phyloP scores from a whole-genome alignment of 2,329 filamentous ascomycete species.

The Stagonosporopsis cucurbitacearum region DNA sequence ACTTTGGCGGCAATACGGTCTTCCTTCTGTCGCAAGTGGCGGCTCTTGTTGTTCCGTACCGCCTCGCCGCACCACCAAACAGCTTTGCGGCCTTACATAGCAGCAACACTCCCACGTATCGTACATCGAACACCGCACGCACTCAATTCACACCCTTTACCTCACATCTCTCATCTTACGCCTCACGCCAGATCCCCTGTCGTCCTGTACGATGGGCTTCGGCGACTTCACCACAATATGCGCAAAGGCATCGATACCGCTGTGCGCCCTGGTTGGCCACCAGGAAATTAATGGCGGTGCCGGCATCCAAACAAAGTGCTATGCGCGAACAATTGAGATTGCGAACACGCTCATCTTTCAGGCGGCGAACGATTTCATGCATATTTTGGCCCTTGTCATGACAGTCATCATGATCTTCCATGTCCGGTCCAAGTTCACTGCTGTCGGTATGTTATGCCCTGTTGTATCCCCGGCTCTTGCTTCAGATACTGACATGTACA shows the following conservation, averaged over 20 bases:
- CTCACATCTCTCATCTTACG: not conserved
- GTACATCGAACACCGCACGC: too few relatives aligned
- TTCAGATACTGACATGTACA: constrained; percentile 22
- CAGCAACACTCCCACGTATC: not conserved
- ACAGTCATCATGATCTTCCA: constrained; percentile 97
- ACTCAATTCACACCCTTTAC: too few relatives aligned
- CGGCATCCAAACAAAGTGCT: constrained; percentile 89
- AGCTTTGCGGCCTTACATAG: constrained; percentile 6
- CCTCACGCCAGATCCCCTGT: not conserved
- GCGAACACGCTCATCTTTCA: constrained; percentile 99
- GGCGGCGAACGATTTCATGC: constrained; percentile 86
- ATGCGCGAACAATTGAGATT: constrained; percentile 91
- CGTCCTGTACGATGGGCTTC: constrained; percentile 70
- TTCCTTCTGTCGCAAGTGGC: constrained; percentile 6
- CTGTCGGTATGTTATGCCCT: constrained; percentile 77
- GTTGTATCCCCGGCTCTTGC: too few relatives aligned
- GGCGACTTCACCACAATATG: constrained; percentile 91
- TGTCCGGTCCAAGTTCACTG: constrained; percentile 96
- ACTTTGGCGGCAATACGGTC: constrained; percentile 4
- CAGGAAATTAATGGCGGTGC: constrained; percentile 70
- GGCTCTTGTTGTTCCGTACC: constrained; percentile 15
- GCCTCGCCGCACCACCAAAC: constrained; percentile 11
- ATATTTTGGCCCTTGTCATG: constrained; percentile 90
- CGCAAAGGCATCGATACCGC: constrained; percentile 79
- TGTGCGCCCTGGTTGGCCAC: constrained; percentile 85